A percentile compares a stretch with the other conserved stretches of the same genome.
Evolutionary conservation across 2,329 filamentous ascomycete species (phyloP).

Genomic region (Exophiala phaeomuriformis): DNA sequence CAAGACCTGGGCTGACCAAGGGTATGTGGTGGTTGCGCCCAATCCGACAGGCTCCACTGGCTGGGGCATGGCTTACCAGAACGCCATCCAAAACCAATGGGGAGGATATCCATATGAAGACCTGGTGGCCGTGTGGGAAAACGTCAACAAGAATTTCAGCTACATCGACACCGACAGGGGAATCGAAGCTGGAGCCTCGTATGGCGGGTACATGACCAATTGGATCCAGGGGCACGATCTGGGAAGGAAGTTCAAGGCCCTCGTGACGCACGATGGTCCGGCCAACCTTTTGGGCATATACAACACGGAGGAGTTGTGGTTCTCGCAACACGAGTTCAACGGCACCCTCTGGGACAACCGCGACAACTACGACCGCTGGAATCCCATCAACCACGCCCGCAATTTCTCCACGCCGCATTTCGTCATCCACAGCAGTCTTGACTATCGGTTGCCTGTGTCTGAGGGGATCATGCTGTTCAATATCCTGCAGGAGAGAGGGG

Average conservation of each 20-base stretch:
- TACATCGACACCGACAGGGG: conserved; percentile 36
- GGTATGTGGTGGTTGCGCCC: conserved; percentile 72
- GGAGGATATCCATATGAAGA: conserved; percentile 79
- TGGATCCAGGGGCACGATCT: conserved; percentile 87
- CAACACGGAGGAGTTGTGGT: conserved; percentile 47
- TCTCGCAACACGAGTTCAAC: conserved; percentile 46
- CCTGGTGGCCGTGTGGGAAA: conserved; percentile 68
- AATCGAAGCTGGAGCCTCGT: conserved; percentile 38
- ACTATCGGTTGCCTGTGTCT: conserved; percentile 75
- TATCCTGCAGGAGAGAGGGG: conserved; percentile 62
- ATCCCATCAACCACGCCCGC: conserved; percentile 55
- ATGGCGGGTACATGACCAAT: conserved; percentile 48
- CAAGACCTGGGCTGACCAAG: conserved; percentile 77
- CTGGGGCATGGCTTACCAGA: conserved; percentile 68
- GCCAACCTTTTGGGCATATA: conserved; percentile 55
- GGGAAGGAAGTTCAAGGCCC: conserved; percentile 74
- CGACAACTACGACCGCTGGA: conserved; percentile 60
- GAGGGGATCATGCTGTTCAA: conserved; percentile 79
- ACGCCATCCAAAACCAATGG: conserved; percentile 75
- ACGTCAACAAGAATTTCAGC: conserved; percentile 45
- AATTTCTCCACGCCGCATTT: conserved; percentile 77
- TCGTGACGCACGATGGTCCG: conserved; percentile 83
- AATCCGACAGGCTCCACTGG: conserved; percentile 80
- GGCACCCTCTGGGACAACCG: conserved; percentile 49
- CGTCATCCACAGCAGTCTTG: conserved; percentile 75